A percentile compares a stretch with the other conserved stretches of the same genome.
phyloP scores from a whole-genome alignment of 192 early-diverging fungal genomes.

The Entomortierella chlamydospora region DNA sequence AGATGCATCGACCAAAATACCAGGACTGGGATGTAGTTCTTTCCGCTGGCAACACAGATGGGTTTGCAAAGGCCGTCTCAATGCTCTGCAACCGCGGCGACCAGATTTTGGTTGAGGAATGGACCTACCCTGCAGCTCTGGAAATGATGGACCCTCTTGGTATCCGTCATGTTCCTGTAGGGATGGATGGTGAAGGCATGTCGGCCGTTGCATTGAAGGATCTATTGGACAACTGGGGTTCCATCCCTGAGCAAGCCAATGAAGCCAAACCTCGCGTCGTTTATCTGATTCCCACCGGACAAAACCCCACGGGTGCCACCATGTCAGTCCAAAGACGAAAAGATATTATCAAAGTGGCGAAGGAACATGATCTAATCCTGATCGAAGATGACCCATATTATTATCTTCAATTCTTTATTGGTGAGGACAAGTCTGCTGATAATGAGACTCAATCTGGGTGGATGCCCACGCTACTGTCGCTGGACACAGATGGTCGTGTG shows the following conservation, averaged over 20 bases:
- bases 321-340: constrained; percentile 80
- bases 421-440: constrained; percentile 10
- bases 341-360: constrained; percentile 77
- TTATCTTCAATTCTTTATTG: constrained; percentile 76
- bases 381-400: constrained; percentile 96
- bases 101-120: constrained; percentile 69
- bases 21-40: constrained; percentile 74
- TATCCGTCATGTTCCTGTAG: constrained; percentile 57
- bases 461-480: constrained; percentile 79
- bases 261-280: constrained; percentile 60
- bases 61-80: constrained; percentile 65
- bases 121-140: constrained; percentile 72
- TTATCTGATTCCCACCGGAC: constrained; percentile 85
- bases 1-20: constrained; percentile 64
- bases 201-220: constrained; percentile 64
- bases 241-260: constrained; percentile 43
- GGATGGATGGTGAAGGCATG: constrained; percentile 73
- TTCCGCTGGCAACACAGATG: constrained; percentile 73
- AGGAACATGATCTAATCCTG: constrained; percentile 79
- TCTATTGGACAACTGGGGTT: constrained; percentile 55
- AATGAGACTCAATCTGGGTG: constrained; percentile 43
- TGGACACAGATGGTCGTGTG: constrained; percentile 86
- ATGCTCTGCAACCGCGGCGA: constrained; percentile 71
- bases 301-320: constrained; percentile 89
- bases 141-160: constrained; percentile 65